These are phyloP conservation scores for Phialophora verrucosa DNA, from an alignment of 2,329 filamentous ascomycete species.

Conservation along the genomic window DNA sequence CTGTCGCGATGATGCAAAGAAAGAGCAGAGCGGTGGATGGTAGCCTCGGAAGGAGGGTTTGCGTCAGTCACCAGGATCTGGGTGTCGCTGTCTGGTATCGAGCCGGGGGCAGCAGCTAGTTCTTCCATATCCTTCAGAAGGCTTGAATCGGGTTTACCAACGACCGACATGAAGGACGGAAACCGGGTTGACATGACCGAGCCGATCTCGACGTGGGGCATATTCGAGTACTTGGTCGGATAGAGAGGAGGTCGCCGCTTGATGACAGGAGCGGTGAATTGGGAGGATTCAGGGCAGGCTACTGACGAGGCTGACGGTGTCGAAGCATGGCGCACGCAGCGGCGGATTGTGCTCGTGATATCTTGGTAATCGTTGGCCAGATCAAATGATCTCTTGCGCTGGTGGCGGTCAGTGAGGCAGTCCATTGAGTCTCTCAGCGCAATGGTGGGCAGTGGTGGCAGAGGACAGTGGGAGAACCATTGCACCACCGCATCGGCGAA, in stretches of 20 bases:
- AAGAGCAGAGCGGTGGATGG: conserved; percentile 21
- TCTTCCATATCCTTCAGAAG: conserved; percentile 34
- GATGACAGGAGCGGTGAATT: conserved; percentile 24
- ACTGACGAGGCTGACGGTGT: conserved; percentile 23
- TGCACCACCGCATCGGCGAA: conserved; percentile 5
- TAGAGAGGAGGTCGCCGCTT: conserved; percentile 36
- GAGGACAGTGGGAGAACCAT: conserved; percentile 17
- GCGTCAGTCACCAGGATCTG: conserved; percentile 33
- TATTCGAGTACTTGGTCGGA: conserved; percentile 30
- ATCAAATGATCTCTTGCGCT: conserved; percentile 40
- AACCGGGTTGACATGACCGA: conserved; percentile 39
- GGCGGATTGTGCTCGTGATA: conserved; percentile 23
- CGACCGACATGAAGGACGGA: conserved; percentile 40
- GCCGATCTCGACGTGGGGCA: conserved; percentile 37
- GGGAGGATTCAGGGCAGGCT: conserved; percentile 20
- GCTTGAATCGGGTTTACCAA: conserved; percentile 30
- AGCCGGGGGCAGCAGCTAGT: conserved; percentile 15
- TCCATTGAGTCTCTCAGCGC: conserved; percentile 27
- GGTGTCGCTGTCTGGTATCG: conserved; percentile 30
- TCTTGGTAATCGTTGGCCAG: conserved; percentile 30
- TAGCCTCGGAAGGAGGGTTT: conserved; percentile 15
- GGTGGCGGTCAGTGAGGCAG: conserved; percentile 36
- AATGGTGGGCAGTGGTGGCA: conserved; percentile 20
- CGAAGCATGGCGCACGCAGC: conserved; percentile 28
- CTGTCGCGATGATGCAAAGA: conserved; percentile 49